Base-by-base conservation (phyloP, 2,329 filamentous ascomycete species). In the Trichoderma sp. region DNA sequence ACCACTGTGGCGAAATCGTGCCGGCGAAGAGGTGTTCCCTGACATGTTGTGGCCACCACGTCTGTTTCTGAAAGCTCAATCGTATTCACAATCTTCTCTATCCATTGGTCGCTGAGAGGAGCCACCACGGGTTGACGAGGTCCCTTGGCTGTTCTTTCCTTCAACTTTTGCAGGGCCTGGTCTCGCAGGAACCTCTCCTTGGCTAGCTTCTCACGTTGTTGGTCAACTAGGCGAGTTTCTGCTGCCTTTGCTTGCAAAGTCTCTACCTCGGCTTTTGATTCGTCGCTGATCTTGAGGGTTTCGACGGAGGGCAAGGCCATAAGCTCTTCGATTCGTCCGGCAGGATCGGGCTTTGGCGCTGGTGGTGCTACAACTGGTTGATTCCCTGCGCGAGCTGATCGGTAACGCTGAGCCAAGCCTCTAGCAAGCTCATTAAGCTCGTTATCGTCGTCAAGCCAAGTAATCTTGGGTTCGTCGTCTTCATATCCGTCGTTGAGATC, bases 1-100 rank as follows among this genome's bases (percentile, higher is more conserved):
- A 91, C 84, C 8, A 94, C 81, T 61, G 86, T 91, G n/a, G 81
- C 83, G 75, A 94, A 91, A 77, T 93, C 91, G 67, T 88, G 87
- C 7, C 77, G 78, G 34, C 77, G 76, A 17, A 93, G 80, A 13
- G 86, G 82, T 3, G 83, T 83, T 1, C 86, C 85, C 73, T 87
- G 86, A 7, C 81, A 80, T 11, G 86, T 85, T 68, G 78, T 84
- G 71, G 83, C 84, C 65, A 88, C 79, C 63, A 79, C 80, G 4
- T 39, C 43, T 26, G 13, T 12, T 8, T 62, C 68, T 30, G 58
- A 47, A 5, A 23, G n/a, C 6, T 30, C 20, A 15, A 70, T 26
- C 3, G 70, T 62, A 9, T 55, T 17, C 3, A 11, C 30, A 23
- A 58, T 43, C 43, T 28, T 65, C 28, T 65, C n/a, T 6, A 71